Evolutionary conservation across 768 basidiomycete genomes (phyloP), one percentile per base, ranked within the genome.

Genomic region (Daedaleopsis sinensis): DNA sequence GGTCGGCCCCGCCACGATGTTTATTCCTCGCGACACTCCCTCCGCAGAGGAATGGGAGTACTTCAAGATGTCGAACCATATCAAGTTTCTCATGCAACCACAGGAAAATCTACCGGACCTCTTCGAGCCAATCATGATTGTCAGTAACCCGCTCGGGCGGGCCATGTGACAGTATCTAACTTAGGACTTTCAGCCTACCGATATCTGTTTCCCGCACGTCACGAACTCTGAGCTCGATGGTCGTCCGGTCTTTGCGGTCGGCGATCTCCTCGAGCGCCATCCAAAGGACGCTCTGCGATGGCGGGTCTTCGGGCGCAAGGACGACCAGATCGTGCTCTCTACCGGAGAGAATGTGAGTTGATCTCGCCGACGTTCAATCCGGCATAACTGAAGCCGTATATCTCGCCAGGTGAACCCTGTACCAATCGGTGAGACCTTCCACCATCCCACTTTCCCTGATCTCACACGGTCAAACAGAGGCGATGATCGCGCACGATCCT

Each of bases 221-320:
- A 52, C 73, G 48, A 83, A 83, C 63, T 52, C 71, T 11, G 64
- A 72, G 50, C 52, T 78, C 1, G 65, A 75, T 1, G 82, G 80
- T 2, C 63, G 66, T 18, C 69, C 71, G 21, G 80, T 76, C 12
- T 81, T 79, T 47, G 72, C 78, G 1, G 80, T 80, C 1, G 69
- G 73, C 0, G 83, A 83, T 64, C 51, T 83, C 5, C 68, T 84
- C 11, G 61, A 74, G 1, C 74, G 75, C 27, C 83, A 84, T 64
- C 80, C 84, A 0, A 75, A 73, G 0, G 77, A 75, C 24, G 57
- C 75, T 6, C 70, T 77, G 0, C 47, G 74, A 18, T 85, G 68
- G 68, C 66, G 59, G 42, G 61, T 70, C 6, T 61, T 63, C 19
- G 70, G 70, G 1, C 57, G 62, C 21, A 52, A 35, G 52, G 79